Evolutionary conservation across 2,329 filamentous ascomycete species (phyloP).

Genomic region (Sclerotinia minor): DNA sequence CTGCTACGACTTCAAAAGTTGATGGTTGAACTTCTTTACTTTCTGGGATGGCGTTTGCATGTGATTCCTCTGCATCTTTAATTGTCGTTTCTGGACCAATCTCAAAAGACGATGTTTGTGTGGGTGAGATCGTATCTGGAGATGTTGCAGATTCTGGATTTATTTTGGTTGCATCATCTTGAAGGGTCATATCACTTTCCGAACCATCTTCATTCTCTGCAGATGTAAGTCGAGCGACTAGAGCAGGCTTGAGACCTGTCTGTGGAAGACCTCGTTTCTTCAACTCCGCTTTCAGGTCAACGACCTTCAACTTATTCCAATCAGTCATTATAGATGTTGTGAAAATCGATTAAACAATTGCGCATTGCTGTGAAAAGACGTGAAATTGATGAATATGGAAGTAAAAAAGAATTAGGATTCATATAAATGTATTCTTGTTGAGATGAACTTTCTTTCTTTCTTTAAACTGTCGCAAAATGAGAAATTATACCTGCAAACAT

Average conservation of each 20-base stretch:
- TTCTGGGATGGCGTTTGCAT: neutral
- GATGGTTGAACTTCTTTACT: constrained; percentile 8
- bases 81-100: neutral
- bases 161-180: constrained; percentile 34
- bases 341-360: neutral
- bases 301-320: constrained; percentile 65
- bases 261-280: constrained; percentile 69
- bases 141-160: constrained; percentile 34
- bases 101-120: constrained; percentile 25
- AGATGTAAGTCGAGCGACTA: constrained; percentile 63
- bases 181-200: constrained; percentile 39
- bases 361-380: constrained; percentile 8
- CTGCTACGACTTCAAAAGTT: constrained; percentile 3
- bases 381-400: neutral
- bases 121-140: constrained; percentile 34
- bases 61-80: constrained; percentile 1
- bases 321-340: constrained; percentile 47
- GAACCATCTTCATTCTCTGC: constrained; percentile 45
- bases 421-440: neutral
- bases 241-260: constrained; percentile 69
- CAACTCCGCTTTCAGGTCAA: constrained; percentile 73
- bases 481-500: constrained; percentile 17
- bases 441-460: neutral
- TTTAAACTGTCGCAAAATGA: constrained; percentile 1
- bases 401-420: neutral